phyloP scores from a whole-genome alignment of 1,284 basidiomycete genomes.

The Ceratobasidium papillatum region DNA sequence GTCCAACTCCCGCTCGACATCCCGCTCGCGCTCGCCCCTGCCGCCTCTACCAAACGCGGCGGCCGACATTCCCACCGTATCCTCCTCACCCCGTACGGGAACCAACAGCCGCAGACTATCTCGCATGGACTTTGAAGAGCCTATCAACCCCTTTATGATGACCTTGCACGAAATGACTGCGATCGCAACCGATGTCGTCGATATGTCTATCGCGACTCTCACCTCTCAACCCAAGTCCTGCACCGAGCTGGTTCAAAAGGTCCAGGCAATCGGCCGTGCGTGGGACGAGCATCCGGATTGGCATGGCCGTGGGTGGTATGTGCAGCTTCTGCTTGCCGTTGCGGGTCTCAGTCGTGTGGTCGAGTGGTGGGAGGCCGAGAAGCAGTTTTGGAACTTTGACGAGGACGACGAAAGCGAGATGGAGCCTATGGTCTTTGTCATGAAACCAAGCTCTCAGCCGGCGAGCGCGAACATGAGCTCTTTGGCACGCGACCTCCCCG shows the following conservation, averaged over 20 bases:
- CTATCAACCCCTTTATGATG: constrained; percentile 82
- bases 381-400: constrained; percentile 99
- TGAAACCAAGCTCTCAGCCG: constrained; percentile 71
- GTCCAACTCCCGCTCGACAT: constrained; percentile 93
- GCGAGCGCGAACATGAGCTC: constrained; percentile 35
- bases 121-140: constrained; percentile 60
- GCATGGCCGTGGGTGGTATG: constrained; percentile 98
- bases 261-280: constrained; percentile 89
- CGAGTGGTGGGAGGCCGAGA: constrained; percentile 99
- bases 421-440: constrained; percentile 88
- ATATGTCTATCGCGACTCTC: constrained; percentile 87
- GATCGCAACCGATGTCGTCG: constrained; percentile 93
- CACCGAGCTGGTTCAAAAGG: constrained; percentile 85
- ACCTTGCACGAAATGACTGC: constrained; percentile 92
- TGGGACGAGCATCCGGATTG: constrained; percentile 99
- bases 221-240: constrained; percentile 86
- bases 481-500: constrained; percentile 20
- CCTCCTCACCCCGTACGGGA: constrained; percentile 42
- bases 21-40: constrained; percentile 93
- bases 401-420: constrained; percentile 75
- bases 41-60: constrained; percentile 64
- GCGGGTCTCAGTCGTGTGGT: constrained; percentile 95
- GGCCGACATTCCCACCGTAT: constrained; percentile 51
- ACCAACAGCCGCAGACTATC: constrained; percentile 62
- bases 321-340: constrained; percentile 94